Evolutionary conservation across 345 rosid genomes (phyloP).

Genomic region (Gossypium thurberi): DNA sequence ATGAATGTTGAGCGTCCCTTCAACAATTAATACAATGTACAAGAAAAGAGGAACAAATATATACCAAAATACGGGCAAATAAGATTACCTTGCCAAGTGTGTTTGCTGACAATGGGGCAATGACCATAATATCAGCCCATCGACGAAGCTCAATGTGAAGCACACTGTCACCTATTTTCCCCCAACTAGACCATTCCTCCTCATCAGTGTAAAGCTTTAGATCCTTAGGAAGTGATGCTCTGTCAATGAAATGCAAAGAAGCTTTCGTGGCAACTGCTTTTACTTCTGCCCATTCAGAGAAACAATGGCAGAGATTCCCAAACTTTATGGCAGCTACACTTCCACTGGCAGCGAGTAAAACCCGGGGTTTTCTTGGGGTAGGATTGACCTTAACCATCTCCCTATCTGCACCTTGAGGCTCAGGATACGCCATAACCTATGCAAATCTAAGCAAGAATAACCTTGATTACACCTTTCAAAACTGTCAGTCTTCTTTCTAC

Average conservation of each 20-base stretch:
- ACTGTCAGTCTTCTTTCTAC: background rate
- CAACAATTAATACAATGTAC: background rate
- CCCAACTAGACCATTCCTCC: conserved; percentile 94
- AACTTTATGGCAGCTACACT: conserved; percentile 92
- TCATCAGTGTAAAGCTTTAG: conserved; percentile 75
- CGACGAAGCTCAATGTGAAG: conserved; percentile 88
- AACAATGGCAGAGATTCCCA: conserved; percentile 79
- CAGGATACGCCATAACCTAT: conserved; percentile 12
- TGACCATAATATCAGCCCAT: conserved; percentile 92
- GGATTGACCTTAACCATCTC: conserved; percentile 28
- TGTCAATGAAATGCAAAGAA: conserved; percentile 79
- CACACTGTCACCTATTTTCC: conserved; percentile 72
- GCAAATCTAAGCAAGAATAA: background rate
- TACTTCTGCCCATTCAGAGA: conserved; percentile 88
- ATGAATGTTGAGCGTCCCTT: background rate
- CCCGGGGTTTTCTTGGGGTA: conserved; percentile 45
- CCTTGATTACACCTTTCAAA: background rate
- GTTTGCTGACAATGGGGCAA: conserved; percentile 91
- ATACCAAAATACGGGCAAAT: background rate
- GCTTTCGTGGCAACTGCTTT: conserved; percentile 72
- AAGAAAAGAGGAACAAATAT: background rate
- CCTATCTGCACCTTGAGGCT: conserved; percentile 13
- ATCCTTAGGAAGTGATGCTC: conserved; percentile 60
- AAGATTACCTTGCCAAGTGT: conserved; percentile 76
- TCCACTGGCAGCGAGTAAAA: conserved; percentile 84